These are phyloP conservation scores for Telfairia occidentalis DNA, from an alignment of 331 rosid genomes.

Conservation along the genomic window DNA sequence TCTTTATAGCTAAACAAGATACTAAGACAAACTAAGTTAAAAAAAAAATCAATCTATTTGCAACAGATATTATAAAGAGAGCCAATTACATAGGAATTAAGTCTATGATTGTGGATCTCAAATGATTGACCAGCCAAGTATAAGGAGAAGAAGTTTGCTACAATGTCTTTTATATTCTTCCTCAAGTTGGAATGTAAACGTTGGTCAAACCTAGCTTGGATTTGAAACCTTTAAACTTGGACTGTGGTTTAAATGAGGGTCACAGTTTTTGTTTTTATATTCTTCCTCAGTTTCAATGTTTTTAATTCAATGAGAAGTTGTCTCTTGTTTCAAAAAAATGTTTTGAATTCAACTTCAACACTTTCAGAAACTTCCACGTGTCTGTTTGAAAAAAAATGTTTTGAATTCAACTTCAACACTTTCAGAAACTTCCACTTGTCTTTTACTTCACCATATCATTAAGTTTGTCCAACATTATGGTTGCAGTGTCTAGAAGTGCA, in stretches of 20 bases:
- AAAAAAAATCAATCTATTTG: not conserved
- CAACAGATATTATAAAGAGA: not conserved
- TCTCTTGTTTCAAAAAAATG: too few relatives aligned
- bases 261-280: not conserved
- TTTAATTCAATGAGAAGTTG: too few relatives aligned
- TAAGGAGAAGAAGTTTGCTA: not conserved
- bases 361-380: not conserved
- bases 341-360: not conserved
- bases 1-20: too few relatives aligned
- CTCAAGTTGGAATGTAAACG: not conserved
- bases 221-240: not conserved
- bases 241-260: not conserved
- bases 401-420: not conserved
- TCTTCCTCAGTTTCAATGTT: too few relatives aligned
- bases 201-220: not conserved
- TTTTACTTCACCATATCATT: not conserved
- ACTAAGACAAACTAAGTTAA: too few relatives aligned
- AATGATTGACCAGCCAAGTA: not conserved
- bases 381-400: too few relatives aligned
- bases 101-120: not conserved
- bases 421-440: not conserved
- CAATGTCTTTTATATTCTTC: not conserved
- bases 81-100: not conserved
- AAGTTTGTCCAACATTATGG: not conserved
- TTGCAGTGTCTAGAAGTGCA: not conserved